These are phyloP conservation scores for Fusarium tjaetaba DNA, from an alignment of 2,329 filamentous ascomycete genomes.

Conservation along the genomic window DNA sequence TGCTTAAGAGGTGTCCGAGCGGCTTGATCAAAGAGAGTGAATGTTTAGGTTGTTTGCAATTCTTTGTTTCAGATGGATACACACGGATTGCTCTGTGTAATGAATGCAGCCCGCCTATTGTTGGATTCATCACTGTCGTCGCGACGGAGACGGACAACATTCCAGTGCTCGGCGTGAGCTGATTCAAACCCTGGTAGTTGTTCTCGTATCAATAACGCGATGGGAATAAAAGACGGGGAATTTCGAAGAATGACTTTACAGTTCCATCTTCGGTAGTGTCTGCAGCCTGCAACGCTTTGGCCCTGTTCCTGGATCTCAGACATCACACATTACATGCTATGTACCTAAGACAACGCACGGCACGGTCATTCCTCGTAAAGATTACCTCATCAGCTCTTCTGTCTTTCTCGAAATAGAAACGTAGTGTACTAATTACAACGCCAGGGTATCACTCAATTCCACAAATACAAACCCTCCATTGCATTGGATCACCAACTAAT, in stretches of 20 bases:
- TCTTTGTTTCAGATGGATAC: background rate
- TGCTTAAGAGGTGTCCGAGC: background rate
- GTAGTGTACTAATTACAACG: background rate
- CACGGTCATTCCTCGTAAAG: background rate
- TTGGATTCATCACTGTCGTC: background rate
- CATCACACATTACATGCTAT: background rate
- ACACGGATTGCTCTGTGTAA: background rate
- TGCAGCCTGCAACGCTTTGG: background rate
- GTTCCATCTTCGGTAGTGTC: slow-evolving; percentile 3
- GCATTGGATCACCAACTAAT: background rate
- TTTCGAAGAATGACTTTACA: background rate
- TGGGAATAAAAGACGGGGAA: background rate
- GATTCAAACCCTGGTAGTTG: background rate
- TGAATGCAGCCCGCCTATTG: slow-evolving; percentile 28
- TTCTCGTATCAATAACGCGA: background rate
- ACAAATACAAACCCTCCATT: background rate
- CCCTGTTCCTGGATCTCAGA: background rate
- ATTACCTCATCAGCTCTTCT: background rate
- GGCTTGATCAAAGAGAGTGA: background rate
- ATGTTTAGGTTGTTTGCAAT: background rate
- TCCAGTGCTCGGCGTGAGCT: background rate
- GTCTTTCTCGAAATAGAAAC: background rate
- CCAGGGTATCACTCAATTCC: background rate
- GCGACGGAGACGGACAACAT: background rate
- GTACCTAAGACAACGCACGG: background rate